Evolutionary conservation across 768 basidiomycete genomes (phyloP), one percentile per base, ranked within the genome.

Genomic region (Xanthoconium purpureum): DNA sequence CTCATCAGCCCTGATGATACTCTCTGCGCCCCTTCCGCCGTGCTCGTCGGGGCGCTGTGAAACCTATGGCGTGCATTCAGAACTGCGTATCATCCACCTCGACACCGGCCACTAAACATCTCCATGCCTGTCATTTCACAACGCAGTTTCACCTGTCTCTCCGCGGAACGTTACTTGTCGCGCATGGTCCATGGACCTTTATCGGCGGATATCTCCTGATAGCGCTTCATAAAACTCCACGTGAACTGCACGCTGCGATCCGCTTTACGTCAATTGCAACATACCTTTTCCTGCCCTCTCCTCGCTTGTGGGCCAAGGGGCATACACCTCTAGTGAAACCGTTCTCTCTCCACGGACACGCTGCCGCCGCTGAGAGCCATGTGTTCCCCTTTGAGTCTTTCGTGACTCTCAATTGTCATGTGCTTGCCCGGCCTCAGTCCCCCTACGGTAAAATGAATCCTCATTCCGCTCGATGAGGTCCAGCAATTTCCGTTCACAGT

Each of bases 241-340:
- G 63, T 60, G 63, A 57, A 57, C 2, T 55, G 42, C 63, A 57
- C 47, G 45, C 50, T 57, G 57, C 59, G 57, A 62, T 67, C 56
- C 62, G 57, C 51, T 54, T 69, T 66, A 69, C 68, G 68, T 69
- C 68, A 69, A 60, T 48, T 29, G 6, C 47, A 58, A 64, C 68
- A 70, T 64, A 62, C 68, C 62, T 46, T 56, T 64, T 51, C 68
- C 68, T 69, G 68, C 68, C 66, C 60, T 58, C 55, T 47, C 46
- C 55, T 69, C 68, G 67, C 66, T 68, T 70, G 61, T 64, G 67
- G 66, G 63, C 59, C 59, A 63, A 63, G 61, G 62, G 68, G 60
- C 56, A 43, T 36, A 58, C 57, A 50, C 50, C 60, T 55, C 45
- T 47, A 54, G 11, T 61, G 47, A 50, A 52, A 53, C 48, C 52